Evolutionary conservation across 805 yeast species (phyloP).

Genomic region (Metschnikowia picachoensis): DNA sequence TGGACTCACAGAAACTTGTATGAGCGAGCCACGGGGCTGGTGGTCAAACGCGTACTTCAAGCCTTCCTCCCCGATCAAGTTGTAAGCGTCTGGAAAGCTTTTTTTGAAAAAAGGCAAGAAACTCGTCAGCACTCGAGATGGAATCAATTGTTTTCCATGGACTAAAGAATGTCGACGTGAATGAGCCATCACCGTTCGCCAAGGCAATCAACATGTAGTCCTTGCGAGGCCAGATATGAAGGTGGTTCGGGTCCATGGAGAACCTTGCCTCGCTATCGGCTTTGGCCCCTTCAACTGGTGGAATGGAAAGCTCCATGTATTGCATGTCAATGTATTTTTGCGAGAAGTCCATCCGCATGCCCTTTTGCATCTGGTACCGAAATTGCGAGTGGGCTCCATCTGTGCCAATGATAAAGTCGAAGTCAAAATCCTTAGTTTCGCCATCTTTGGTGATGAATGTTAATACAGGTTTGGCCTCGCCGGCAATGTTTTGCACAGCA

Average conservation of each 20-base stretch:
- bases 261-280: slow-evolving; percentile 35
- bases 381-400: slow-evolving; percentile 83
- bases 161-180: slow-evolving; percentile 85
- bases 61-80: slow-evolving; percentile 57
- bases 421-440: slow-evolving; percentile 21
- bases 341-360: slow-evolving; percentile 60
- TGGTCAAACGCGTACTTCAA: slow-evolving; percentile 47
- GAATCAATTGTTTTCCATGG: slow-evolving; percentile 67
- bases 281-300: slow-evolving; percentile 39
- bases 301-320: slow-evolving; percentile 76
- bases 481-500: slow-evolving; percentile 27
- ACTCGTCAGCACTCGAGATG: slow-evolving; percentile 41
- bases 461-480: slow-evolving; percentile 20
- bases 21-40: slow-evolving; percentile 74
- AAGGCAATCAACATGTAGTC: slow-evolving; percentile 86
- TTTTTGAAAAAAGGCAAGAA: slow-evolving; percentile 50
- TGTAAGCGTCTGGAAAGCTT: slow-evolving; percentile 73
- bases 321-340: slow-evolving; percentile 83
- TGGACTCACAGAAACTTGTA: slow-evolving; percentile 67
- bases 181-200: slow-evolving; percentile 80
- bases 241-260: slow-evolving; percentile 63
- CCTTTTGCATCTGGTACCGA: slow-evolving; percentile 63
- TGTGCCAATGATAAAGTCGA: slow-evolving; percentile 71
- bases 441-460: slow-evolving; percentile 20
- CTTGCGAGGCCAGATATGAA: slow-evolving; percentile 92